These are phyloP conservation scores for Clitoria ternatea DNA, from an alignment of 306 rosid genomes.

Conservation along the genomic window DNA sequence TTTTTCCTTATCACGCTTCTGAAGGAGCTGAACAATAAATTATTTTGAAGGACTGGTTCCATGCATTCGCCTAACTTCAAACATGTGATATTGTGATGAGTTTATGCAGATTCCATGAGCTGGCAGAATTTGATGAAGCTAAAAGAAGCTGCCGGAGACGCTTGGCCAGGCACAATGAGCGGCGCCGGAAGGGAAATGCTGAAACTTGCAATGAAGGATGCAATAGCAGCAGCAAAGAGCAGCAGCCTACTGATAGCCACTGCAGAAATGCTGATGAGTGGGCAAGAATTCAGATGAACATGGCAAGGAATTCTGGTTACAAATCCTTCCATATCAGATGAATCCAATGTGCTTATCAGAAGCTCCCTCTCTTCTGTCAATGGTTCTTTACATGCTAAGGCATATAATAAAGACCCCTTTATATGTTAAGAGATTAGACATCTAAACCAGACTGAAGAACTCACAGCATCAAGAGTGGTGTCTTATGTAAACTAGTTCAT, in stretches of 20 bases:
- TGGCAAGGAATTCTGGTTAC: constrained; percentile 43
- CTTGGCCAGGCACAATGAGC: constrained; percentile 79
- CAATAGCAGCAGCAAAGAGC: constrained; percentile 34
- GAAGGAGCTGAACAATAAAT: neutral
- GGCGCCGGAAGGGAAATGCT: constrained; percentile 56
- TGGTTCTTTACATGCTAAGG: constrained; percentile 20
- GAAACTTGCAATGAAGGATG: constrained; percentile 52
- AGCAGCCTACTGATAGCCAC: constrained; percentile 35
- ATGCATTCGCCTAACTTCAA: neutral
- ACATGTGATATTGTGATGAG: constrained; percentile 22
- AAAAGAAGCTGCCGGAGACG: constrained; percentile 91
- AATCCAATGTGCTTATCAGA: constrained; percentile 11
- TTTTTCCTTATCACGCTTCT: neutral
- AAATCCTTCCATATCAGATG: constrained; percentile 53
- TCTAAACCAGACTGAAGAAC: constrained; percentile 8
- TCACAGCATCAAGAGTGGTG: neutral
- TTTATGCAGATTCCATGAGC: constrained; percentile 74
- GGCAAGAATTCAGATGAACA: constrained; percentile 40
- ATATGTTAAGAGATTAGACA: constrained; percentile 18
- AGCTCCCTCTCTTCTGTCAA: constrained; percentile 91
- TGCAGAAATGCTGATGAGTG: constrained; percentile 38
- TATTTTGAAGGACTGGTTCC: neutral
- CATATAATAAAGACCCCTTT: constrained; percentile 3
- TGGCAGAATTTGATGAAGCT: constrained; percentile 76
- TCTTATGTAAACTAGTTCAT: constrained; percentile 4